Base-by-base conservation (phyloP, 2,329 filamentous ascomycete genomes). In the Paraphoma chrysanthemicola region DNA sequence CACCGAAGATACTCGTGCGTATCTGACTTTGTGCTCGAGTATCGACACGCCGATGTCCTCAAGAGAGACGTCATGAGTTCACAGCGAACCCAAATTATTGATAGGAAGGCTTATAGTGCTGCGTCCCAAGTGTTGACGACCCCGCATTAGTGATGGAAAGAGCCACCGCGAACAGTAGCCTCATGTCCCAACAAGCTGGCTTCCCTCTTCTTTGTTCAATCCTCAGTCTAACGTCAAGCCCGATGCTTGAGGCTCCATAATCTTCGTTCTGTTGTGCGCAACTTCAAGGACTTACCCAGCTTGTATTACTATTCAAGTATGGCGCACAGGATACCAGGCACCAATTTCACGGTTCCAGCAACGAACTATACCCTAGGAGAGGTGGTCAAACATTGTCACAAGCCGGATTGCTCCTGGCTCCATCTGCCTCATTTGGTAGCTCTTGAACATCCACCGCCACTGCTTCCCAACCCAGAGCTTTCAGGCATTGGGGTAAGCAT, bases 401-500 rank as follows among this genome's bases (percentile, higher is more conserved):
- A 46, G 23, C 56, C 62, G 3, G 41, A 62, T 43, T 71, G 67
- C 55, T 53, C 51, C 14, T 70, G 67, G 68, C 45, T 69, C 16
- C 16, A 42, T 1, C n/a, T 68, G 31, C 29, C 39, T 11, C 66
- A 60, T 12, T 41, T 67, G 38, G 60, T 29, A 0, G 47, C 44
- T 11, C 44, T 66, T 31, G 9, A 50, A 43, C 29, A 63, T 47
- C 54, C 59, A 10, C 64, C 62, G 7, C 51, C 54, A 6, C 39
- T 69, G 9, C 44, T 38, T 5, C 56, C 68, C 6, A 62, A 69
- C 42, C 55, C 67, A 9, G 68, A 71, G 18, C 51, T 71, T 0
- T 68, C 68, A 12, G 62, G 68, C 1, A 66, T 71, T 30, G 65
- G 68, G 4, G 65, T 69, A 49, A 56, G 61, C 23, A 23, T 23